phyloP scores from a whole-genome alignment of 176 grass and related monocot species.

The Thinopyrum elongatum region DNA sequence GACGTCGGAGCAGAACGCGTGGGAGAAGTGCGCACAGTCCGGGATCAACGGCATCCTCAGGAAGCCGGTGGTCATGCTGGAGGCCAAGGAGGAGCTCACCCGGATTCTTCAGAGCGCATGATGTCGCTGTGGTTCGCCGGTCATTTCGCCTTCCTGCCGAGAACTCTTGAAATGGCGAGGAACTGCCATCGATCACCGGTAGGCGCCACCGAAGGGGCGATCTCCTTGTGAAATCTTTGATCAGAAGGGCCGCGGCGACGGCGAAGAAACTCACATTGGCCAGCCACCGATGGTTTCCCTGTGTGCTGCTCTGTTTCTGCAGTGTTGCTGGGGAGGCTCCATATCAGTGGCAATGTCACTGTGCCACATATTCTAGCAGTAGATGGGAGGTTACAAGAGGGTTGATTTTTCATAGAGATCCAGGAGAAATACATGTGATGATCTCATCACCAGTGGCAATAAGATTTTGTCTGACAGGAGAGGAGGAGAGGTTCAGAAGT shows the following conservation, averaged over 20 bases:
- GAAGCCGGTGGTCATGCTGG: conserved; percentile 42
- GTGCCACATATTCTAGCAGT: background rate
- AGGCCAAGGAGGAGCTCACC: conserved; percentile 45
- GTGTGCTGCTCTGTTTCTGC: background rate
- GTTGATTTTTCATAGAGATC: background rate
- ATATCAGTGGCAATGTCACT: background rate
- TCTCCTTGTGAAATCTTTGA: background rate
- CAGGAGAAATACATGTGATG: background rate
- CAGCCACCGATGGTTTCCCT: background rate
- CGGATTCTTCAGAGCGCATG: conserved; percentile 48
- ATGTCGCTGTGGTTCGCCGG: background rate
- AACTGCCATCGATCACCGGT: background rate
- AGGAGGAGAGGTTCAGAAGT: background rate
- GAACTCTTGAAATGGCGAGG: background rate
- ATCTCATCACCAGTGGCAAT: background rate
- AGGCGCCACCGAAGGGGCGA: background rate
- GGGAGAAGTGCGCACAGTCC: conserved; percentile 56
- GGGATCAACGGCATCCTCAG: conserved; percentile 54
- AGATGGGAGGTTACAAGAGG: background rate
- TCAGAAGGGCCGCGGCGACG: background rate
- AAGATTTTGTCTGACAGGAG: background rate
- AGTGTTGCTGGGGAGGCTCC: background rate
- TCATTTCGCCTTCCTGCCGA: background rate
- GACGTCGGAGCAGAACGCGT: conserved; percentile 45
- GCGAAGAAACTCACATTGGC: background rate